Conservation (phyloP, 148 eudicot genomes). For the Camellia lanceoleosa region DNA sequence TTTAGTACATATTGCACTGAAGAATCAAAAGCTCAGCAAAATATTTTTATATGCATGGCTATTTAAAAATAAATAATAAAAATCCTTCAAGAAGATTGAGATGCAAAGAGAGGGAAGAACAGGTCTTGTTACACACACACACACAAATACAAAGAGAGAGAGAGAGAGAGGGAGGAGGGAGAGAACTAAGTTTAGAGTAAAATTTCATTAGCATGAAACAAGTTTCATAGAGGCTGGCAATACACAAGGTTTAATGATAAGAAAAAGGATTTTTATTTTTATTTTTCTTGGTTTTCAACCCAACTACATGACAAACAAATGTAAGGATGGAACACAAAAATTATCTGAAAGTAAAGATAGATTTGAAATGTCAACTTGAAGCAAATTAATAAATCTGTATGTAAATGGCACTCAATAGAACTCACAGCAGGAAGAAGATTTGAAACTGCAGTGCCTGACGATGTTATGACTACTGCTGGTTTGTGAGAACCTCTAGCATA, state of each 20-base stretch:
- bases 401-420: not conserved
- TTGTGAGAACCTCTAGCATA: slow-evolving; percentile 82
- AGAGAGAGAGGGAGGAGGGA: too few relatives aligned
- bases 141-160: not conserved
- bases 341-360: slow-evolving; percentile 1
- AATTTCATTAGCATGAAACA: not conserved
- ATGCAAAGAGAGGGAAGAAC: not conserved
- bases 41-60: not conserved
- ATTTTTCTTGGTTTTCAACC: not conserved
- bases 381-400: not conserved
- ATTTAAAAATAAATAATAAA: not conserved
- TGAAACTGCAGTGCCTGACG: slow-evolving; percentile 97
- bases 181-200: not conserved
- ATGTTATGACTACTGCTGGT: slow-evolving; percentile 92
- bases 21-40: slow-evolving; percentile 2
- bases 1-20: not conserved
- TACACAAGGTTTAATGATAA: not conserved
- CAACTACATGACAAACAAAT: not conserved
- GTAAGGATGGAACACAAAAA: not conserved
- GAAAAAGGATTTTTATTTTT: not conserved
- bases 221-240: not conserved
- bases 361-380: not conserved
- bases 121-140: not conserved
- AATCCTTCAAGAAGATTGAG: not conserved
- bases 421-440: slow-evolving; percentile 98